Percentiles rank a stretch among this genome's conserved stretches.
These are phyloP conservation scores for Thermothelomyces thermophilus DNA, from an alignment of 2,329 filamentous ascomycete genomes.

Conservation along the genomic window DNA sequence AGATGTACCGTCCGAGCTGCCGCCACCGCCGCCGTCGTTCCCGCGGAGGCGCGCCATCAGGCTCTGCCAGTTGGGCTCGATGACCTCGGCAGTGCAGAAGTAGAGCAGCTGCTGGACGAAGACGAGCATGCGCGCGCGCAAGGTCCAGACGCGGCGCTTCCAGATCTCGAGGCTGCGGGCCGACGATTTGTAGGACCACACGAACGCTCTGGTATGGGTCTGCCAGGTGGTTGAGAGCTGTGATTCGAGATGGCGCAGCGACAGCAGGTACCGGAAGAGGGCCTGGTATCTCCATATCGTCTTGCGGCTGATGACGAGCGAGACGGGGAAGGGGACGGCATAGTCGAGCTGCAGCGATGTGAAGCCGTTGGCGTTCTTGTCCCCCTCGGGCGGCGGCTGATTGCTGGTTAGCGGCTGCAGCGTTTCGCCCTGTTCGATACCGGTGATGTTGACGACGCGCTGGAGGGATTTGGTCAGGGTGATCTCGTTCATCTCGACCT, in stretches of 20 bases:
- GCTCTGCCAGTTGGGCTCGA: conserved; percentile 93
- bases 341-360: conserved; percentile 94
- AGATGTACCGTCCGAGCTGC: neutral
- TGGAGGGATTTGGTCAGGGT: conserved; percentile 90
- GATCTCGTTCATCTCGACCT: conserved; percentile 93
- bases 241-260: conserved; percentile 80
- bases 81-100: conserved; percentile 94
- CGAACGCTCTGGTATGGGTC: conserved; percentile 71
- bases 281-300: conserved; percentile 96
- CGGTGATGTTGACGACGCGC: conserved; percentile 92
- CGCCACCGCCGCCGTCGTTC: conserved; percentile 25
- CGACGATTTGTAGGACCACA: conserved; percentile 75
- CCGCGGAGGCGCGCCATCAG: conserved; percentile 74
- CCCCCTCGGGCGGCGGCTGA: conserved; percentile 62
- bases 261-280: conserved; percentile 88
- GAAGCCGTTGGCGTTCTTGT: conserved; percentile 83
- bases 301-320: conserved; percentile 89
- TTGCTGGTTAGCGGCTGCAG: conserved; percentile 62
- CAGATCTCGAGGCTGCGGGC: conserved; percentile 73
- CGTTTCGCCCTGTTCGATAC: conserved; percentile 82
- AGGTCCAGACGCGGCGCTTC: conserved; percentile 88
- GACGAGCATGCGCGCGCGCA: conserved; percentile 89
- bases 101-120: conserved; percentile 96
- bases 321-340: conserved; percentile 87
- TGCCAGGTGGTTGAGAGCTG: conserved; percentile 85